Conservation (phyloP, 805 yeast species). For the Lipomyces spencermartinsiae region DNA sequence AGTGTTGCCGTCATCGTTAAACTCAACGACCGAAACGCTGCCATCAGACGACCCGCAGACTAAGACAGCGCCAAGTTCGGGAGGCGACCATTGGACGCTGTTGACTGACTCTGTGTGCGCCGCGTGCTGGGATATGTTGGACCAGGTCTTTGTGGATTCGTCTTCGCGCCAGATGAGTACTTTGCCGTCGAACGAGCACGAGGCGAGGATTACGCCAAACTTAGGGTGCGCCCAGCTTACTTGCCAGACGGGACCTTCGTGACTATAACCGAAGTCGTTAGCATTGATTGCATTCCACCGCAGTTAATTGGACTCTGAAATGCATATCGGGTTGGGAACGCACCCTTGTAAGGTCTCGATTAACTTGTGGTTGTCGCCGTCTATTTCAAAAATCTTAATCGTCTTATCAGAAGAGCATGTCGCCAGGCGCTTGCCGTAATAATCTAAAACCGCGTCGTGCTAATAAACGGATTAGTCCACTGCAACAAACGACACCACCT, state of each 20-base stretch:
- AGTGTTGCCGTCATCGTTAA: slow-evolving; percentile 82
- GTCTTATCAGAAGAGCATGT: slow-evolving; percentile 96
- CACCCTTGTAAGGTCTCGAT: slow-evolving; percentile 80
- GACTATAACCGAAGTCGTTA: slow-evolving; percentile 47
- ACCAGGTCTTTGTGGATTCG: slow-evolving; percentile 72
- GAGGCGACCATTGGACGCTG: slow-evolving; percentile 96
- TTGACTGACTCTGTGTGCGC: slow-evolving; percentile 94
- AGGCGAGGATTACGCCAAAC: slow-evolving; percentile 92
- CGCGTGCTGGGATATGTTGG: slow-evolving; percentile 81
- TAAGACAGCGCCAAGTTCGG: slow-evolving; percentile 91
- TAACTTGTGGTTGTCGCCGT: slow-evolving; percentile 79
- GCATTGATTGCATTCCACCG: background rate
- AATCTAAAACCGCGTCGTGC: slow-evolving; percentile 96
- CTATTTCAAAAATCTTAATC: slow-evolving; percentile 91
- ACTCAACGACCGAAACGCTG: slow-evolving; percentile 85
- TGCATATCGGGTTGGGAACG: background rate
- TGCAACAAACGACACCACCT: background rate
- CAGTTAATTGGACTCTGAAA: background rate
- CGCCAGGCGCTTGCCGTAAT: slow-evolving; percentile 94
- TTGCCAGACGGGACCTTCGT: slow-evolving; percentile 99
- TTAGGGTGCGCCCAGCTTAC: slow-evolving; percentile 99
- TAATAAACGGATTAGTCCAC: slow-evolving; percentile 8
- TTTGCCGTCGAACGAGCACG: slow-evolving; percentile 94
- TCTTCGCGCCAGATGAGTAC: slow-evolving; percentile 96
- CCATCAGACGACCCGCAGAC: slow-evolving; percentile 95